Evolutionary conservation across 768 basidiomycete species (phyloP).

Genomic region (Pleurotus citrinopileatus): DNA sequence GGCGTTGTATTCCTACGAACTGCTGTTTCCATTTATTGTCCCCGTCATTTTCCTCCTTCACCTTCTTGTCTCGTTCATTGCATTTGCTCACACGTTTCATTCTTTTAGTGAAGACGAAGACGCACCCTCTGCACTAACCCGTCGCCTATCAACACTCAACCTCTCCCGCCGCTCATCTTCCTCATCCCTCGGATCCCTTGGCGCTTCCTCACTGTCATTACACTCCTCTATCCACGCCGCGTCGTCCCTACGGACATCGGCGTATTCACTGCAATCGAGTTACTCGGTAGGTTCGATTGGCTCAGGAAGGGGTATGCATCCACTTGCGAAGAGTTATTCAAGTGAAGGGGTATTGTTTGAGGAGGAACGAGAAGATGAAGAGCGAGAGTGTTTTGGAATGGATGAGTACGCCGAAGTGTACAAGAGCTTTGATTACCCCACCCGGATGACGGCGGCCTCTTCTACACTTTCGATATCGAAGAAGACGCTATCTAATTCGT

Average conservation of each 20-base stretch:
- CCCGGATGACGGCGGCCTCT: neutral
- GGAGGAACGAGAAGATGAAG: conserved; percentile 1
- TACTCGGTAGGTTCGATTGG: neutral
- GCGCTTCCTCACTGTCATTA: conserved; percentile 13
- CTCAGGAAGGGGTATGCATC: conserved; percentile 18
- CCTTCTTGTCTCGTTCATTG: neutral
- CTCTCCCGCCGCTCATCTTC: conserved; percentile 44
- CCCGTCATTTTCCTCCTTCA: neutral
- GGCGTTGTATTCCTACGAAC: neutral
- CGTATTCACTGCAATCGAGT: neutral
- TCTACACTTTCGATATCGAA: no score
- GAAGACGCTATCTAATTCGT: no score
- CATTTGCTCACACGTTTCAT: neutral
- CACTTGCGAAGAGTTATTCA: conserved; percentile 29
- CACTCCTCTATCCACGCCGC: conserved; percentile 7
- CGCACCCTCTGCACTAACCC: conserved; percentile 64
- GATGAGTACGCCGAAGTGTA: neutral
- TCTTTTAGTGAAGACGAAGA: conserved; percentile 65
- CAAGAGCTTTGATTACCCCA: conserved; percentile 5
- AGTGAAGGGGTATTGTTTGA: conserved; percentile 11
- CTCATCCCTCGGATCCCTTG: conserved; percentile 32
- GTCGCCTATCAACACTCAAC: conserved; percentile 56
- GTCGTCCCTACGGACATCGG: neutral
- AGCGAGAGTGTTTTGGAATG: no score
- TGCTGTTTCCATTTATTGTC: neutral